Percentiles rank a stretch among this genome's conserved stretches.
phyloP scores from a whole-genome alignment of 352 stramenopile genomes.

The Globisporangium irregulare region DNA sequence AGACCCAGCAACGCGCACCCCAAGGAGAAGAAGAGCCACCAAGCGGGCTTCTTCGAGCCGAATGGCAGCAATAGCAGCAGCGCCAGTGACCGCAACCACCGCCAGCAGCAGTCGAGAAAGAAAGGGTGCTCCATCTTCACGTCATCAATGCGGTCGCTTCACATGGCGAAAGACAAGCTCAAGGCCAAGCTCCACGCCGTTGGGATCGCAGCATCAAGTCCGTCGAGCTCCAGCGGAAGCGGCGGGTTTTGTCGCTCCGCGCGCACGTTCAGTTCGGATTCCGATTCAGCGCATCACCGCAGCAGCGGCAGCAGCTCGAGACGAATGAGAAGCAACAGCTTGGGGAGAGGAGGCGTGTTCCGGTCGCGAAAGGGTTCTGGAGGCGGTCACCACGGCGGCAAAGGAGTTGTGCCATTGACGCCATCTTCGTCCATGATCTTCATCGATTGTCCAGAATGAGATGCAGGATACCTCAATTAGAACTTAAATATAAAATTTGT shows the following conservation, averaged over 20 bases:
- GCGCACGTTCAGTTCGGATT: neutral
- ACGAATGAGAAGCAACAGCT: neutral
- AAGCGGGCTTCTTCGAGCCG: neutral
- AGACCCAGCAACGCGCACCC: neutral
- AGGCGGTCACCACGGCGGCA: neutral
- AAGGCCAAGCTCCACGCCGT: neutral
- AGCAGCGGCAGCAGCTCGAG: neutral
- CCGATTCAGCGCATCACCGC: neutral
- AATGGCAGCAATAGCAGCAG: neutral
- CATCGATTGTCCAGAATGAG: constrained; percentile 6
- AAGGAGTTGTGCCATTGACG: neutral
- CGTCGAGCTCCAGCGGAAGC: neutral
- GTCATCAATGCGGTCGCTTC: neutral
- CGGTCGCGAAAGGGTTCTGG: neutral
- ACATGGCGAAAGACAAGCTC: constrained; percentile 8
- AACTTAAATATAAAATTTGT: neutral
- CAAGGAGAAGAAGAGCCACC: neutral
- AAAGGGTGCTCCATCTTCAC: neutral
- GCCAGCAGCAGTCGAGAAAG: neutral
- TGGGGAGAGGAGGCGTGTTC: neutral
- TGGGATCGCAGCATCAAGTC: neutral
- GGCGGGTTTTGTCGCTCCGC: neutral
- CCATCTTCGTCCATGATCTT: constrained; percentile 4
- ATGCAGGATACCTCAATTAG: neutral
- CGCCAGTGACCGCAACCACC: neutral